These are phyloP conservation scores for Flaveria bidentis DNA, from an alignment of 129 eudicot genomes.

Conservation along the genomic window DNA sequence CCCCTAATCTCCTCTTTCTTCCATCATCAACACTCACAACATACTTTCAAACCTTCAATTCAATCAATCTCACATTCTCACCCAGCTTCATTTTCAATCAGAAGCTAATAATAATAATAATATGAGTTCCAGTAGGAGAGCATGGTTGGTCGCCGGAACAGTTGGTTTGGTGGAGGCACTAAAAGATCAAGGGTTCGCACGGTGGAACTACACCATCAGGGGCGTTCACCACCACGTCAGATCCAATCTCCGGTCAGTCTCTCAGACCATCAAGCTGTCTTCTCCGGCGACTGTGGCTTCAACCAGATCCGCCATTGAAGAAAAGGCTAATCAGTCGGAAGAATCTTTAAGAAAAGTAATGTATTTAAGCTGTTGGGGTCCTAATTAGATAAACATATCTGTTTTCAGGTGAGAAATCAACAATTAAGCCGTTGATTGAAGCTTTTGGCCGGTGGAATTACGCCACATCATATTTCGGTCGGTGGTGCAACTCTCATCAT, in stretches of 20 bases:
- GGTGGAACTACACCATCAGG: constrained; percentile 64
- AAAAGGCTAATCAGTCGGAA: constrained; percentile 26
- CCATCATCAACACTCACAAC: not conserved
- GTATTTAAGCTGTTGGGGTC: constrained; percentile 47
- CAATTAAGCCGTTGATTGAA: too few species aligned
- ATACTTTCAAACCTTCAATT: not conserved
- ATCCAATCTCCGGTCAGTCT: constrained; percentile 40
- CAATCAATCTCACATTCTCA: too few species aligned
- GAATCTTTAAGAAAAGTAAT: constrained; percentile 48
- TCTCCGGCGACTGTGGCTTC: constrained; percentile 22
- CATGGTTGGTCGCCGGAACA: constrained; percentile 50
- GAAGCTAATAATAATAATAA: not conserved
- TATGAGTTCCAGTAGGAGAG: constrained; percentile 38
- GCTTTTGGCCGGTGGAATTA: too few species aligned
- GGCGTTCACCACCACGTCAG: constrained; percentile 50
- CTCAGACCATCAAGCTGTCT: constrained; percentile 35
- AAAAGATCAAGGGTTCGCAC: constrained; percentile 62
- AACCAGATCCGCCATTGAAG: not conserved
- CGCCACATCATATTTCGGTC: too few species aligned
- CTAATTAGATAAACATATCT: not conserved
- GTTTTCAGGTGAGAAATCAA: too few species aligned
- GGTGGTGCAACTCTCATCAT: too few species aligned
- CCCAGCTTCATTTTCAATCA: not conserved
- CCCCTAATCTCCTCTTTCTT: not conserved
- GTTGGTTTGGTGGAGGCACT: constrained; percentile 56